A percentile compares a stretch with the other conserved stretches of the same genome.
phyloP scores from a whole-genome alignment of 768 basidiomycete species.

The Pleurotus ostreatus region DNA sequence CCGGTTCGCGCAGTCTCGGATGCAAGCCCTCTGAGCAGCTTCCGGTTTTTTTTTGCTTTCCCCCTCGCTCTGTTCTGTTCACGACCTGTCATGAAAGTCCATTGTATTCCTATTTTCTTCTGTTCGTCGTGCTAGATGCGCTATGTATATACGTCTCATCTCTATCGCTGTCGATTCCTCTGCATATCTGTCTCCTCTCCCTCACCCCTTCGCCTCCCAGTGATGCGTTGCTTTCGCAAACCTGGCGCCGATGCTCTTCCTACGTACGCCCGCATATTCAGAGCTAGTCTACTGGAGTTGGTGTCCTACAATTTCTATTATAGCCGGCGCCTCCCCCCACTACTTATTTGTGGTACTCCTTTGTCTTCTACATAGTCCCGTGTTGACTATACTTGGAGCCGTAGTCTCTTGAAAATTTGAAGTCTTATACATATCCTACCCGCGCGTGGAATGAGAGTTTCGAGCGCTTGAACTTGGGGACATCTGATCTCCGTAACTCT shows the following conservation, averaged over 20 bases:
- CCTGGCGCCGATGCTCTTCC: constrained; percentile 4
- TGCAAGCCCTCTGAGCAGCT: constrained; percentile 4
- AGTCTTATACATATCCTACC: background rate
- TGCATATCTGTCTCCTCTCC: background rate
- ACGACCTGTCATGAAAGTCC: background rate
- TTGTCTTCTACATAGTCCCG: background rate
- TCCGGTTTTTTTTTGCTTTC: background rate
- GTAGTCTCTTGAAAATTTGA: background rate
- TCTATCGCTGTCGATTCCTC: background rate
- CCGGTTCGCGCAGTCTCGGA: constrained; percentile 6
- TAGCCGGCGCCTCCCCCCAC: background rate
- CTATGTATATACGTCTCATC: background rate
- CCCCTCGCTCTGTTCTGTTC: background rate
- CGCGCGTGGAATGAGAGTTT: background rate
- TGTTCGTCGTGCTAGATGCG: background rate
- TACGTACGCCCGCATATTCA: background rate
- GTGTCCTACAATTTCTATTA: background rate
- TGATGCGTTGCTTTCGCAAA: background rate
- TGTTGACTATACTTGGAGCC: constrained; percentile 1
- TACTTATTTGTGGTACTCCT: background rate
- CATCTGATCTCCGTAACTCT: too few species aligned
- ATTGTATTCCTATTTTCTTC: background rate
- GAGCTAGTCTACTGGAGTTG: constrained; percentile 2
- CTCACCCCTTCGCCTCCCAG: constrained; percentile 2
- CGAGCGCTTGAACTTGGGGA: background rate